Percentiles rank a stretch among this genome's conserved stretches.
Conservation (phyloP, 108 stramenopile species). For the Halocafeteria seosinensis region DNA sequence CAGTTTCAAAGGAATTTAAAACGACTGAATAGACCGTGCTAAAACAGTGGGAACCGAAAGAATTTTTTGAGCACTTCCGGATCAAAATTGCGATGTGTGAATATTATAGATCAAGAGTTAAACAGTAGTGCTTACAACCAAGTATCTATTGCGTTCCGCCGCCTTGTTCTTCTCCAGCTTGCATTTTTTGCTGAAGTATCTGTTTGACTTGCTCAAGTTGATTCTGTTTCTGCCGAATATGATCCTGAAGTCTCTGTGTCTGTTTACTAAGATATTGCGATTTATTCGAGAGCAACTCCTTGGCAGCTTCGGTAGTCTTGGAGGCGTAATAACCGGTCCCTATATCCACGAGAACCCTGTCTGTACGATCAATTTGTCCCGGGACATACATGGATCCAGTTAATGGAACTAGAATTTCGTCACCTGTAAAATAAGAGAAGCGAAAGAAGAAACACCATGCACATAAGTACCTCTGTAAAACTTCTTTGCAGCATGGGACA, state of each 20-base stretch:
- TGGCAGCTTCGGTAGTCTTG: not conserved
- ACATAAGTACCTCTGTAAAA: not conserved
- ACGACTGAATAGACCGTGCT: no score
- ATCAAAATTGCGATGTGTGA: no score
- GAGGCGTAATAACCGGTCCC: not conserved
- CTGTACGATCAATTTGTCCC: not conserved
- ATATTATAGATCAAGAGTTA: no score
- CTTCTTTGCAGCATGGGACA: not conserved
- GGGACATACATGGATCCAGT: not conserved
- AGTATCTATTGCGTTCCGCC: no score
- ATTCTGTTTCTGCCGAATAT: not conserved
- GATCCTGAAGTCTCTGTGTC: not conserved
- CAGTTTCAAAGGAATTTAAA: no score
- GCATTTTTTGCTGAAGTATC: no score
- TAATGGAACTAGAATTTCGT: not conserved
- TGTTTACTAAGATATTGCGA: not conserved
- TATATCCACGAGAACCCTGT: not conserved
- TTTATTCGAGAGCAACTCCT: not conserved
- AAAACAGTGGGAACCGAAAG: no score
- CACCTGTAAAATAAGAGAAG: not conserved
- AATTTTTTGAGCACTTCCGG: no score
- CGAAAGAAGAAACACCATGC: no score
- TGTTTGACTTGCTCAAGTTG: not conserved
- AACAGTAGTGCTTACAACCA: no score
- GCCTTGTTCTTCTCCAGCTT: no score